Evolutionary conservation across 441 rosid species (phyloP), one percentile per base, ranked within the genome.

Genomic region (Bocquillonia castaneifolia): DNA sequence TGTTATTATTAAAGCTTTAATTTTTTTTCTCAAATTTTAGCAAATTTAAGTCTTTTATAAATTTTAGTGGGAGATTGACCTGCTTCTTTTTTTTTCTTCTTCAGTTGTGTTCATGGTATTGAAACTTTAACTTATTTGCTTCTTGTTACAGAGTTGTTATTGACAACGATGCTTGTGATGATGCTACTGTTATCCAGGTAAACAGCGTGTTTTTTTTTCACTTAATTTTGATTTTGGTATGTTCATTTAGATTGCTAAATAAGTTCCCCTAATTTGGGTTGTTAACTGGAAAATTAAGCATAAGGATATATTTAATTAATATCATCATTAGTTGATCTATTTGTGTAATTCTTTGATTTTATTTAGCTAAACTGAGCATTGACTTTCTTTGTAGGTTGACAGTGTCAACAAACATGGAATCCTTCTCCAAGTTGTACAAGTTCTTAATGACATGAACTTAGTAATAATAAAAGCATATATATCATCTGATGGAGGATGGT

Each of bases 401-500:
- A 84, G 93, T 74, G 86, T 85, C 32, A 88, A 88, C 80, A 88
- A 83, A 77, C 96, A 85, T 69, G 98, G 98, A 60, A 85, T 88
- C 73, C 93, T 92, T 26, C 86, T 92, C 37, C 85, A 92, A 81
- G 98, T 92, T 59, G 81, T 90, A 57, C 98, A 92, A 81, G 96
- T 87, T 70, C 93, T 90, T 63, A 88, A 85, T 13, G 96, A 90
- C 75, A 78, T 88, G 93, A 82, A 92, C 68, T 92, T 92, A 72
- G 77, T 85, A 22, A 92, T 92, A 62, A 92, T 74, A 29, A 92
- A 92, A 75, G 96, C 98, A 6, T 84, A 92, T 74, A 88, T 92
- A 69, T 86, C 98, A 20, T 92, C 93, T 71, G 96, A 92, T 79
- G 91, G 90, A 0, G 95, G 90, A 65, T 92, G 98, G 98, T 90